Evolutionary conservation across 2,329 filamentous ascomycete species (phyloP).

Genomic region (Colletotrichum sidae): DNA sequence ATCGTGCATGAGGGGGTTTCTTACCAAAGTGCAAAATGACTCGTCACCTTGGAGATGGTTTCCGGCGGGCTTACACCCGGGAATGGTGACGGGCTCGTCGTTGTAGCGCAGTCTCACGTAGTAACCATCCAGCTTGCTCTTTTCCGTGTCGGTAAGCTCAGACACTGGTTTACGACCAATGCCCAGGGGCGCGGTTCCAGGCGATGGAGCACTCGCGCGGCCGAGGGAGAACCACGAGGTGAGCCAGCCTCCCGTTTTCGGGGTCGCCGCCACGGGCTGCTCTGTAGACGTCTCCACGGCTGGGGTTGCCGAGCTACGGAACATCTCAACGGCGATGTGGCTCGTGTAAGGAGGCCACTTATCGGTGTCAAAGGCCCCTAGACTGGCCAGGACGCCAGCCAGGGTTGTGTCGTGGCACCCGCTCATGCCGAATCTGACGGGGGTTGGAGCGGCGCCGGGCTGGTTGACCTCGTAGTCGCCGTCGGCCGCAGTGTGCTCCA

Average conservation of each 20-base stretch:
- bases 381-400: conserved; percentile 78
- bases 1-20: conserved; percentile 42
- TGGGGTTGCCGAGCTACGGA: conserved; percentile 64
- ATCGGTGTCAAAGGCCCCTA: conserved; percentile 80
- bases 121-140: conserved; percentile 71
- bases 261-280: conserved; percentile 17
- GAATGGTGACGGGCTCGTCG: conserved; percentile 82
- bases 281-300: conserved; percentile 38
- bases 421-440: conserved; percentile 80
- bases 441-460: conserved; percentile 51
- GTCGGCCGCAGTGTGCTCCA: conserved; percentile 67
- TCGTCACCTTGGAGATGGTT: conserved; percentile 90
- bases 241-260: conserved; percentile 46
- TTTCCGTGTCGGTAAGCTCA: conserved; percentile 68
- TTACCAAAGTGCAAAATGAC: conserved; percentile 88
- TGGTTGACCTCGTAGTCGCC: conserved; percentile 61
- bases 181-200: conserved; percentile 50
- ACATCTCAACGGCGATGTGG: conserved; percentile 91
- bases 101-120: conserved; percentile 95
- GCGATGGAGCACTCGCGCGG: conserved; percentile 34
- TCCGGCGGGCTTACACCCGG: conserved; percentile 80
- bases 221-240: conserved; percentile 45
- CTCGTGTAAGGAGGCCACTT: conserved; percentile 95
- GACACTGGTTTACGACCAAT: conserved; percentile 71
- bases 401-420: conserved; percentile 96